phyloP scores from a whole-genome alignment of 805 yeast species.

The Lachancea kluyveri region DNA sequence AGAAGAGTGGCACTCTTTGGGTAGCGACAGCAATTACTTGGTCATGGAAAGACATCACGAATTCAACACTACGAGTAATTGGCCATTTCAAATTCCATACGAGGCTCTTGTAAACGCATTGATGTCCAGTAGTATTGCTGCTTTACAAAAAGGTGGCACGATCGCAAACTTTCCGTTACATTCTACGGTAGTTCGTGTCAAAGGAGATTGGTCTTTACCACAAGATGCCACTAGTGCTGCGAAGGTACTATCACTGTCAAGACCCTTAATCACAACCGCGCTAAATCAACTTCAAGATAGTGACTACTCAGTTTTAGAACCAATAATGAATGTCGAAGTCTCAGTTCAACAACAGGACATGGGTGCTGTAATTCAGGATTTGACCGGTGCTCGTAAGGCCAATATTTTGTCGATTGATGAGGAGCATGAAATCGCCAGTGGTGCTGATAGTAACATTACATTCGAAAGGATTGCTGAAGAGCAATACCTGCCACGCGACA shows the following conservation, averaged over 20 bases:
- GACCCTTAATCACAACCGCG: constrained; percentile 39
- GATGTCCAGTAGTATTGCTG: constrained; percentile 52
- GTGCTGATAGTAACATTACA: constrained; percentile 36
- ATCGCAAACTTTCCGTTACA: constrained; percentile 42
- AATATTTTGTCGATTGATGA: constrained; percentile 67
- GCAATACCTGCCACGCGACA: constrained; percentile 72
- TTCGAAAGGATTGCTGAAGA: constrained; percentile 51
- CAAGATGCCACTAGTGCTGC: constrained; percentile 37
- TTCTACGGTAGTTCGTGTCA: constrained; percentile 51
- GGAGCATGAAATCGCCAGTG: constrained; percentile 29
- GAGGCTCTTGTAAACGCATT: constrained; percentile 50
- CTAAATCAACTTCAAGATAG: constrained; percentile 21
- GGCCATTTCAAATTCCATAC: constrained; percentile 44
- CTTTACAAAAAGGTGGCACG: constrained; percentile 64
- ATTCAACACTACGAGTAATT: constrained; percentile 29
- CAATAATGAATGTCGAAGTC: constrained; percentile 73
- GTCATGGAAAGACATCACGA: constrained; percentile 24
- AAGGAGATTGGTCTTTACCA: constrained; percentile 45
- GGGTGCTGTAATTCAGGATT: constrained; percentile 80
- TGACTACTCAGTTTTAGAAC: constrained; percentile 65
- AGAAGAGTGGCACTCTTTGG: constrained; percentile 24
- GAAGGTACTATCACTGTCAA: constrained; percentile 39
- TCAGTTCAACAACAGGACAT: constrained; percentile 63
- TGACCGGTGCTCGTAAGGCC: constrained; percentile 74
- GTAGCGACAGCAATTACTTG: constrained; percentile 31